phyloP scores from a whole-genome alignment of 164 flowering plant species.

The Cinnamomum micranthum region DNA sequence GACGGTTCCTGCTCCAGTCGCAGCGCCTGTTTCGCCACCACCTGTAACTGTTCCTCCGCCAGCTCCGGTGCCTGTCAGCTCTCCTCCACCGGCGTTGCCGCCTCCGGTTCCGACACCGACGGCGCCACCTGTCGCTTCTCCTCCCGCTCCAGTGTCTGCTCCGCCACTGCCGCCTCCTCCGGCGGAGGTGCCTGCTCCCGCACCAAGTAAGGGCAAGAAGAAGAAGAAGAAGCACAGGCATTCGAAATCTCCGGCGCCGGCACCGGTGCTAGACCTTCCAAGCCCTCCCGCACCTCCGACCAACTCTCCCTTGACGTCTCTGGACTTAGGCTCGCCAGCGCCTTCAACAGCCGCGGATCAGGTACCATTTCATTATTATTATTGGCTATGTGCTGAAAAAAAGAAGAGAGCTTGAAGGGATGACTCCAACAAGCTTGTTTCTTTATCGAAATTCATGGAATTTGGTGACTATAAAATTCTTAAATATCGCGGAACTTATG shows the following conservation, averaged over 20 bases:
- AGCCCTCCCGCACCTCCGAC: constrained; percentile 5
- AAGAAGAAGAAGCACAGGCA: constrained; percentile 1
- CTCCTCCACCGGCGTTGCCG: constrained; percentile 26
- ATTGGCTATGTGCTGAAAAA: no score
- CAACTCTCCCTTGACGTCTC: neutral
- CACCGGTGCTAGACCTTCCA: neutral
- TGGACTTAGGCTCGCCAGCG: neutral
- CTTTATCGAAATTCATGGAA: no score
- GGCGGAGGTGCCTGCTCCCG: constrained; percentile 26
- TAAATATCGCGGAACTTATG: no score
- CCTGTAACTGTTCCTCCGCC: constrained; percentile 17
- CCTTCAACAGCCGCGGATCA: neutral
- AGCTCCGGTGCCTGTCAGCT: constrained; percentile 15
- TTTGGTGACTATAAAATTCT: neutral
- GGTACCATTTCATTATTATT: neutral
- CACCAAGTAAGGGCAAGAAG: constrained; percentile 30
- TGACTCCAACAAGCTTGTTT: neutral
- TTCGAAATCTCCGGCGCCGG: neutral
- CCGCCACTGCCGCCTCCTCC: constrained; percentile 3
- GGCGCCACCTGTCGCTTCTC: constrained; percentile 1
- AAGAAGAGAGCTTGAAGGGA: no score
- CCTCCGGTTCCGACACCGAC: constrained; percentile 19
- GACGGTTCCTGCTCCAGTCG: neutral
- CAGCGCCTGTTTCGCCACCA: constrained; percentile 28
- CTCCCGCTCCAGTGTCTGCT: constrained; percentile 11